A percentile compares a stretch with the other conserved stretches of the same genome.
These are phyloP conservation scores for Testicularia cyperi DNA, from an alignment of 1,284 basidiomycete species.

Conservation along the genomic window DNA sequence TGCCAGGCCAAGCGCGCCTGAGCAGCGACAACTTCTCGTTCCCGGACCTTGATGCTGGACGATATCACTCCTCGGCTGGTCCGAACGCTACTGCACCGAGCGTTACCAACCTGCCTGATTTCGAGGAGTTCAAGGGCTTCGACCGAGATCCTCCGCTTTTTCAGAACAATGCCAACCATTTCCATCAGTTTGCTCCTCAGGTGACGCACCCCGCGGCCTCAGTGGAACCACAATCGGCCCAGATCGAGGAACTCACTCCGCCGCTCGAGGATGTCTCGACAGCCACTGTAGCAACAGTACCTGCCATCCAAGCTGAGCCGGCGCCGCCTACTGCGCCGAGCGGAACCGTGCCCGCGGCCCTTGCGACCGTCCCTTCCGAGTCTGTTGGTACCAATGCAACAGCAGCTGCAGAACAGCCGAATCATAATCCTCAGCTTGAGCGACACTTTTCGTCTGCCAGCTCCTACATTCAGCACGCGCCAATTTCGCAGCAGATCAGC, in stretches of 20 bases:
- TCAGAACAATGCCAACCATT: conserved; percentile 20
- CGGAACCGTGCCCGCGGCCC: no score
- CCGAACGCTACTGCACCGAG: conserved; percentile 6
- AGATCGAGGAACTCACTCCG: conserved; percentile 15
- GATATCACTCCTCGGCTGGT: conserved; percentile 24
- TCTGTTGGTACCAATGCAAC: background rate
- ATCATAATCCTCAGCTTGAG: conserved; percentile 14
- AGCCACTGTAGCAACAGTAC: background rate
- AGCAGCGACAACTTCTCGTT: conserved; percentile 20
- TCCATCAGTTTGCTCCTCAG: conserved; percentile 26
- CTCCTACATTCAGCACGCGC: conserved; percentile 26
- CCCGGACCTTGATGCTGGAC: conserved; percentile 31
- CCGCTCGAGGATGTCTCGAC: conserved; percentile 1
- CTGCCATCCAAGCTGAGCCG: no score
- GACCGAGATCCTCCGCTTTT: conserved; percentile 16
- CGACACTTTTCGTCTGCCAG: conserved; percentile 36
- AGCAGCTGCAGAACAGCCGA: background rate
- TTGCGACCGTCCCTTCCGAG: no score
- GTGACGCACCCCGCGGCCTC: conserved; percentile 10
- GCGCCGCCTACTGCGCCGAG: background rate
- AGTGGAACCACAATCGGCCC: conserved; percentile 30
- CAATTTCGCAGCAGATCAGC: conserved; percentile 4
- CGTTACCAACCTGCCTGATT: conserved; percentile 14
- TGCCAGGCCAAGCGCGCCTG: background rate
- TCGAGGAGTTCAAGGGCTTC: conserved; percentile 30